Evolutionary conservation across 805 yeast genomes (phyloP), one percentile per base, ranked within the genome.

Genomic region (Candida maesae): DNA sequence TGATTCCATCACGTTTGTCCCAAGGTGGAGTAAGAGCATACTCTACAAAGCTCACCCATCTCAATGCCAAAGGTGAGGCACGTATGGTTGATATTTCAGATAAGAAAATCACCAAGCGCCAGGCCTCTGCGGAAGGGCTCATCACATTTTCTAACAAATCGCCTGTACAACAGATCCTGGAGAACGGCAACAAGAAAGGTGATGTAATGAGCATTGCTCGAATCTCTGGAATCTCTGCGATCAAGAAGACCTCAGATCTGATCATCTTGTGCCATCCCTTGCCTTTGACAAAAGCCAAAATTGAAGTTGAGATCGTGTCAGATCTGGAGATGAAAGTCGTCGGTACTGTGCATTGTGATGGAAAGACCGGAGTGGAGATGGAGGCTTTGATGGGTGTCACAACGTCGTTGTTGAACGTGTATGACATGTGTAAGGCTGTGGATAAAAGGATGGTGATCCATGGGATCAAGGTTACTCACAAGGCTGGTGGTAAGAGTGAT

Each of bases 401-500:
- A 16, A 60, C 67, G 9, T 61, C 73, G 0, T 52, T 75, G 30
- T 55, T 70, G 23, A 74, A 79, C 12, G 58, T 75, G n/a, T 75
- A 75, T 44, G 80, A 75, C 51, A 75, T 75, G 79, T 74, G 79
- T 51, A 75, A 75, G 49, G 77, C 79, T 2, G 75, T 71, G n/a
- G 80, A 75, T 50, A 65, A 70, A 50, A 50, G 52, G 20, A 75
- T 75, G 78, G 55, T 53, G 2, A 60, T 75, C 2, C 47, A 49
- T 0, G 60, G 59, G 15, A 59, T 72, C 12, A 52, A 58, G 39
- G 76, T 75, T 0, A 40, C 62, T 5, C 53, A 52, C 15, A 75
- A 75, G 49, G 36, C 41, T 3, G 79, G 79, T 7, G 79, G 79
- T 2, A 64, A 64, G 42, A 55, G 59, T 33, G 67, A 51, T 31